Evolutionary conservation across 2,329 filamentous ascomycete genomes (phyloP).

Genomic region (Meredithiella fracta): DNA sequence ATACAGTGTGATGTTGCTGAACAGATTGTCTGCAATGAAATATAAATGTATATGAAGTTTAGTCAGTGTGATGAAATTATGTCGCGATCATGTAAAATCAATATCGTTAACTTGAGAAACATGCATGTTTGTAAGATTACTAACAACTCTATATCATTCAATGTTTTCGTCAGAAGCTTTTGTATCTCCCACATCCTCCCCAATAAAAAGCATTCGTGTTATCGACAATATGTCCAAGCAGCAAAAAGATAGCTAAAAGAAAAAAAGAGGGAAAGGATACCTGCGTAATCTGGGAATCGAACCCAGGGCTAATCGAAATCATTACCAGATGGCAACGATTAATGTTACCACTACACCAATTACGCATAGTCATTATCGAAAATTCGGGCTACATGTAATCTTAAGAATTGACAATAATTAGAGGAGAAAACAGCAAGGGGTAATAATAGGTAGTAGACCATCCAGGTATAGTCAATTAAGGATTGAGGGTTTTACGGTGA

Average conservation of each 20-base stretch:
- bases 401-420: neutral
- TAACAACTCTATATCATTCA: too few species aligned
- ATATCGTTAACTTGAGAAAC: neutral
- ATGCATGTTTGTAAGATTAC: too few species aligned
- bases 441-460: neutral
- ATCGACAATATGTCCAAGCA: too few species aligned
- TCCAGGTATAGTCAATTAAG: too few species aligned
- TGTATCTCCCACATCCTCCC: too few species aligned
- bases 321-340: conserved; percentile 2
- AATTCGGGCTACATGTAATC: neutral
- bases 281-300: neutral
- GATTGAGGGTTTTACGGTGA: too few species aligned
- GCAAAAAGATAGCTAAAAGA: too few species aligned
- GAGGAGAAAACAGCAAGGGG: neutral
- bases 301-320: conserved; percentile 5
- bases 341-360: conserved; percentile 5
- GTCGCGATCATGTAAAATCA: neutral
- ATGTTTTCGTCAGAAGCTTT: too few species aligned
- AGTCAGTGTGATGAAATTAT: neutral
- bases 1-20: neutral
- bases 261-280: too few species aligned
- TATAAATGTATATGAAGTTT: neutral
- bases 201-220: too few species aligned
- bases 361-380: neutral
- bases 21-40: neutral